Base-by-base conservation (phyloP, 495 filamentous ascomycete species). In the Hypoxylon trugodes region DNA sequence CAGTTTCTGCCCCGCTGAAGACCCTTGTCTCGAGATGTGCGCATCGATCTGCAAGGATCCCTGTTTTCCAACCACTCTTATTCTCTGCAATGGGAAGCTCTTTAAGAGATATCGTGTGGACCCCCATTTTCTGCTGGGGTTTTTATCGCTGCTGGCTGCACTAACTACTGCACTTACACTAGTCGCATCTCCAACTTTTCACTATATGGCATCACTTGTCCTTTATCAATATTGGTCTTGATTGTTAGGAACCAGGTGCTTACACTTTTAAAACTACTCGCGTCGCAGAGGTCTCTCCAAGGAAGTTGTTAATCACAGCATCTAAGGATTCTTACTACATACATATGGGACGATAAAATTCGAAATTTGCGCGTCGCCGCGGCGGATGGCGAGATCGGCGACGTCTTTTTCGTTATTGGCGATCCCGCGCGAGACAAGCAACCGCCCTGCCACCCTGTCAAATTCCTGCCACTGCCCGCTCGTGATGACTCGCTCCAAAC, bases 21-120 rank as follows among this genome's bases (percentile, higher is more conserved):
- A 61, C 58, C 64, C 58, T 43, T 61, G 64, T 61, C 40, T 58
- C 46, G n/a, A 50, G 58, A 62, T 67, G 54, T 38, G 64, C 52
- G 49, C 58, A 53, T 67, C 64, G 58, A 67, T 67, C 64, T 67
- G 47, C 64, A 58, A 15, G 49, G 12, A 4, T 10, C 7, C 43
- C 56, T 57, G 26, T 36, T 28, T 24, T 45, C 62, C 50, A 56
- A 47, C 56, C 48, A 55, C 16, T 28, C 52, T 35, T 33, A 35
- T 18, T 56, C 40, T 54, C 63, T 62, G 12, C 52, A 67, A 62
- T 52, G 53, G 64, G 64, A 62, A 67, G 64, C 64, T 67, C 58
- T 56, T 24, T 49, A 60, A 61, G 25, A 61, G 63, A 66, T 66
- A 66, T 61, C 48, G 22, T 25, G 52, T 35, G 35, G 42, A 59